These are phyloP conservation scores for Bruguiera hainesii DNA, from an alignment of 441 rosid species.

Conservation along the genomic window DNA sequence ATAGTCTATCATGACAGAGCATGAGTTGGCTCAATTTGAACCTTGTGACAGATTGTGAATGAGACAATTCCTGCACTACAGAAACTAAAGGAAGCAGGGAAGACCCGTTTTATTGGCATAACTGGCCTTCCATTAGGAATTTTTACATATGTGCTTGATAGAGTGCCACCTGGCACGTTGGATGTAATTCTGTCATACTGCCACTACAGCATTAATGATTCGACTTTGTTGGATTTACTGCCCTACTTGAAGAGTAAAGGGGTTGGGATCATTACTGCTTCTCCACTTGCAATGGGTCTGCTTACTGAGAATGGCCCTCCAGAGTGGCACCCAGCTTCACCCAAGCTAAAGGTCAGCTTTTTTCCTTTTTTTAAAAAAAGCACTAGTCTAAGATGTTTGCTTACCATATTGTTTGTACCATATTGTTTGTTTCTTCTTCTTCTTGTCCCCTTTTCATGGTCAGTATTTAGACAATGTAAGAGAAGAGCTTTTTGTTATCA, in stretches of 20 bases:
- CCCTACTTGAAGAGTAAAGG: slow-evolving; percentile 89
- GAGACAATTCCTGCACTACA: slow-evolving; percentile 94
- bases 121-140: slow-evolving; percentile 81
- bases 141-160: slow-evolving; percentile 77
- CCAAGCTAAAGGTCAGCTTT: slow-evolving; percentile 65
- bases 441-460: neutral
- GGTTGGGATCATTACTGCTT: slow-evolving; percentile 78
- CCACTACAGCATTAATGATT: slow-evolving; percentile 76
- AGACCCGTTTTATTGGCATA: slow-evolving; percentile 78
- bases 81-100: slow-evolving; percentile 78
- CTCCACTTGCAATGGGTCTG: slow-evolving; percentile 93
- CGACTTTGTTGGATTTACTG: slow-evolving; percentile 60
- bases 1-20: neutral
- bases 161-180: slow-evolving; percentile 67
- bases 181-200: slow-evolving; percentile 84
- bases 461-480: no score
- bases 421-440: neutral
- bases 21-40: slow-evolving; percentile 9
- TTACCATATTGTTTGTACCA: neutral
- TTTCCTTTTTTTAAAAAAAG: neutral
- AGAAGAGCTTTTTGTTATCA: neutral
- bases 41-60: slow-evolving; percentile 54
- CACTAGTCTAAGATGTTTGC: neutral
- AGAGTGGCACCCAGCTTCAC: slow-evolving; percentile 94
- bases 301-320: slow-evolving; percentile 90